These are phyloP conservation scores for Mollisiaceae sp. DNA, from an alignment of 2,329 filamentous ascomycete genomes.

Conservation along the genomic window DNA sequence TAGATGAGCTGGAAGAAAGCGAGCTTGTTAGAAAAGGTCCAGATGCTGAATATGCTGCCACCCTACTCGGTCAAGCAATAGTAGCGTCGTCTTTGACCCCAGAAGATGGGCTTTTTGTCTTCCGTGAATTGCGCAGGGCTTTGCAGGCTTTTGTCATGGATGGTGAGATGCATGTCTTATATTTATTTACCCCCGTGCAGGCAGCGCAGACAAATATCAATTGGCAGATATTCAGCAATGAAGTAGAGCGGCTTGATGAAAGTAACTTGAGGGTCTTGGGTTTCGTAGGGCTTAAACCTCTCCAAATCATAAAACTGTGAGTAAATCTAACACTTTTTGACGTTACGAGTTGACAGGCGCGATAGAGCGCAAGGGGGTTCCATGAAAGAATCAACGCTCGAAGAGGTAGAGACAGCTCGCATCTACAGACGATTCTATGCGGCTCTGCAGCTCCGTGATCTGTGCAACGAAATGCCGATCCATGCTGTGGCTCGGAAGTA, in stretches of 20 bases:
- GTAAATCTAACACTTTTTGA: conserved; percentile 32
- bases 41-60: conserved; percentile 61
- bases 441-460: conserved; percentile 76
- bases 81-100: conserved; percentile 75
- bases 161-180: conserved; percentile 79
- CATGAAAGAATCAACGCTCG: conserved; percentile 65
- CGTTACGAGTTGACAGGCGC: not conserved
- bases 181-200: conserved; percentile 77
- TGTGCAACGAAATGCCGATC: conserved; percentile 78
- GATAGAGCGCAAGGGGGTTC: conserved; percentile 68
- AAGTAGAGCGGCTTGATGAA: conserved; percentile 73
- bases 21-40: conserved; percentile 59
- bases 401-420: conserved; percentile 64
- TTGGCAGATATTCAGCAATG: conserved; percentile 74
- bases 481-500: conserved; percentile 74
- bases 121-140: conserved; percentile 70
- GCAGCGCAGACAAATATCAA: conserved; percentile 62
- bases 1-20: conserved; percentile 60
- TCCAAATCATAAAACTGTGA: conserved; percentile 69
- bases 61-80: conserved; percentile 70
- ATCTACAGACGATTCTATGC: conserved; percentile 77
- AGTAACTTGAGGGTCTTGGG: conserved; percentile 71
- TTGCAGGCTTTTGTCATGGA: conserved; percentile 79
- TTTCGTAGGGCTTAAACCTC: conserved; percentile 72
- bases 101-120: conserved; percentile 75